Evolutionary conservation across 2,329 filamentous ascomycete genomes (phyloP).

Genomic region (Monosporascus sp.): DNA sequence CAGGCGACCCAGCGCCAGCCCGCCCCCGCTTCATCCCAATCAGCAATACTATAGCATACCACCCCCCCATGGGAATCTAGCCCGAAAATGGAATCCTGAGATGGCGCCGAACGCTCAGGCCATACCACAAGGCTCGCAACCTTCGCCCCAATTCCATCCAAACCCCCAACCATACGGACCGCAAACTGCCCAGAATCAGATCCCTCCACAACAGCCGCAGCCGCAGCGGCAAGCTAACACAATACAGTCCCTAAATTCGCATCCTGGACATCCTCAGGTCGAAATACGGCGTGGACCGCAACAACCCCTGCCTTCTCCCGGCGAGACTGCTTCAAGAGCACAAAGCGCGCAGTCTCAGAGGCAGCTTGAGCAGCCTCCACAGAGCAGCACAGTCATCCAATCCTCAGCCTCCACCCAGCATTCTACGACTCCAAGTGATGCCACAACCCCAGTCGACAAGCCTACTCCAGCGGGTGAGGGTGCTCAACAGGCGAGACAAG

Average conservation of each 20-base stretch:
- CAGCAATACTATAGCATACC: constrained; percentile 12
- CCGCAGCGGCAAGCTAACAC: not conserved
- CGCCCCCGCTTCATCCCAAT: constrained; percentile 8
- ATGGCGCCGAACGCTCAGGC: constrained; percentile 4
- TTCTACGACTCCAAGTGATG: not conserved
- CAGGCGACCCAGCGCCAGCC: constrained; percentile 10
- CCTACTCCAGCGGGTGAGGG: not conserved
- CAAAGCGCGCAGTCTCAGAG: not conserved
- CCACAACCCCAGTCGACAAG: not conserved
- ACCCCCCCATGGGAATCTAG: constrained; percentile 7
- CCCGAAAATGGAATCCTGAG: constrained; percentile 19
- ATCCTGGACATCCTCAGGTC: not conserved
- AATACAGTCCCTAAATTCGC: not conserved
- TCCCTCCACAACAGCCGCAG: not conserved
- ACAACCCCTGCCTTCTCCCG: not conserved
- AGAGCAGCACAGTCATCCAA: not conserved
- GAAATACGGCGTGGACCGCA: not conserved
- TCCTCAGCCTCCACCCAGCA: not conserved
- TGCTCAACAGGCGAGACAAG: not conserved
- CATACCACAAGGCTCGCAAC: constrained; percentile 1
- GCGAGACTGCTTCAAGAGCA: not conserved
- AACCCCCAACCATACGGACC: not conserved
- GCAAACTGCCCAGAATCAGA: not conserved
- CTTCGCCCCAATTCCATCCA: not conserved
- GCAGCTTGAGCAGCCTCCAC: not conserved